Base-by-base conservation (phyloP, 1,284 basidiomycete genomes). In the Pascua guehoae region DNA sequence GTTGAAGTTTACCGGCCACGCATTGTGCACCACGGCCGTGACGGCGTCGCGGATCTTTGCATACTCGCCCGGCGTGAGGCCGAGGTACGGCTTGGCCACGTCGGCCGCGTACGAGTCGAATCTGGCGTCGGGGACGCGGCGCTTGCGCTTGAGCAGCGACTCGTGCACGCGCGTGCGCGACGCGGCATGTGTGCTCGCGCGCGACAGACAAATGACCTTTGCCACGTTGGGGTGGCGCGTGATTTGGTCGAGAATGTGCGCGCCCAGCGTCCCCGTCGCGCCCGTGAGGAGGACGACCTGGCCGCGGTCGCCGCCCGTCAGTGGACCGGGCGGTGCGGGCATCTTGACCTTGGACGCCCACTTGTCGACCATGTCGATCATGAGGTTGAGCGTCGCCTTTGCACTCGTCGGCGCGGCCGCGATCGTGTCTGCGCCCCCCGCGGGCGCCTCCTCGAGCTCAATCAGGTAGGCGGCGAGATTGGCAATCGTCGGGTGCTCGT, bases 211-310 rank as follows among this genome's bases (percentile, higher is more conserved):
- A 45, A 53, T 36, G n/a, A 53, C 37, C 12, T 40, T 24, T 8
- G 15, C 7, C 2, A 48, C 46, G 17, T 15, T 12, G 1, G 39
- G n/a, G 8, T 41, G 24, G n/a, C n/a, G n/a, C 4, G 32, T n/a
- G 2, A 85, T 76, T 48, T 80, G 76, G 18, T 77, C 69, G 18
- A 86, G 78, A 12, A 85, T 75, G 54, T 84, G 81, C 1, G 84
- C 83, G 5, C 85, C 85, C 7, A 86, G 78, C 0, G 82, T 82
- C 1, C 85, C 85, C 1, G 85, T 85, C 0, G 80, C 83, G 7
- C 85, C 85, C 0, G 85, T 85, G 24, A 86, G 72, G 4, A 73
- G 62, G 24, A 72, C 40, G 12, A 42, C 32, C 10, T 41, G 39
- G 9, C 39, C 32, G 16, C 5, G 42, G 42, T 44, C 18, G 8